Evolutionary conservation across 2,329 filamentous ascomycete species (phyloP).

Genomic region (Phyllosticta citrichinensis): DNA sequence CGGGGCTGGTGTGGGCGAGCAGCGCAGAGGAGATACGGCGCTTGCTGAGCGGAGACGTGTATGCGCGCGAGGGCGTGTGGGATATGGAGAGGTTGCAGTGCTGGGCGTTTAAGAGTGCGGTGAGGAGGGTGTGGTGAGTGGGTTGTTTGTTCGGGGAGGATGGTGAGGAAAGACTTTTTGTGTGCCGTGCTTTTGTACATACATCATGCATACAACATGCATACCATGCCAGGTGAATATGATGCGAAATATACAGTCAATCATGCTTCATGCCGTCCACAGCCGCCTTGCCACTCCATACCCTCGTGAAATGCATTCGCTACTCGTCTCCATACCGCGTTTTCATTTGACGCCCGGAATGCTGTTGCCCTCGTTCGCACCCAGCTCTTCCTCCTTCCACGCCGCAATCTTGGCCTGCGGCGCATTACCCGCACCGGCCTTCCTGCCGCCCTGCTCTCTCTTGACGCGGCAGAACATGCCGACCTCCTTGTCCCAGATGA

Average conservation of each 20-base stretch:
- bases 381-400: constrained; percentile 40
- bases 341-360: constrained; percentile 28
- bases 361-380: constrained; percentile 37
- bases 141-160: too few species aligned
- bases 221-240: too few species aligned
- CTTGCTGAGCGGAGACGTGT: constrained; percentile 61
- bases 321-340: too few species aligned
- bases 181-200: too few species aligned
- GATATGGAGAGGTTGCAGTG: constrained; percentile 47
- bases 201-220: too few species aligned
- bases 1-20: constrained; percentile 56
- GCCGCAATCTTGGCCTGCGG: constrained; percentile 11
- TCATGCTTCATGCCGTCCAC: too few species aligned
- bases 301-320: too few species aligned
- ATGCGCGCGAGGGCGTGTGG: constrained; percentile 65
- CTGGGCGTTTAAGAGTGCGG: constrained; percentile 38
- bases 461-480: constrained; percentile 90
- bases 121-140: constrained; percentile 21
- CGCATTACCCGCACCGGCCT: constrained; percentile 37
- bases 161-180: too few species aligned
- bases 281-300: too few species aligned
- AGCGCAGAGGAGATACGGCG: constrained; percentile 60
- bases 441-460: constrained; percentile 64
- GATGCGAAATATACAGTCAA: too few species aligned
- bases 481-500: constrained; percentile 82